Conservation (phyloP, 2,329 filamentous ascomycete genomes). For the Paecilomyces sp. region DNA sequence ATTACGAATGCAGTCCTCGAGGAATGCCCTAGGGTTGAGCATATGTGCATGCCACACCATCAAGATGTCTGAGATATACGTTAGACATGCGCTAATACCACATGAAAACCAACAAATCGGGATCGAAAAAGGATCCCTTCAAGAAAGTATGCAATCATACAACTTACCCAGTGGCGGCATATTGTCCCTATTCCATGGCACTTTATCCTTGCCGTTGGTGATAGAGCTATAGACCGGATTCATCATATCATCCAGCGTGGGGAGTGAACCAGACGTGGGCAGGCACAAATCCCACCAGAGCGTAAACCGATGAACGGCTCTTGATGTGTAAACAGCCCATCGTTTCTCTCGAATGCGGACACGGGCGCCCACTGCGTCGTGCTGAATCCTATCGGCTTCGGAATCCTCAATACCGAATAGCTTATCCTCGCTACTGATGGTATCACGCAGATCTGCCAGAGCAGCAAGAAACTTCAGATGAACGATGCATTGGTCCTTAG, state of each 20-base stretch:
- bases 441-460: conserved; percentile 60
- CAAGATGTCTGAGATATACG: conserved; percentile 52
- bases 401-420: conserved; percentile 58
- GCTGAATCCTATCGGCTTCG: conserved; percentile 26
- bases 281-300: conserved; percentile 52
- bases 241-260: conserved; percentile 11
- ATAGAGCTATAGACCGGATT: conserved; percentile 25
- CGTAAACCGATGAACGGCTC: conserved; percentile 62
- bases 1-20: conserved; percentile 63
- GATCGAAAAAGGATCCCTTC: background rate
- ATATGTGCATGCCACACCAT: conserved; percentile 77
- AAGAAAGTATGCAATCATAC: background rate
- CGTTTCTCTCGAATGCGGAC: conserved; percentile 61
- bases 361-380: conserved; percentile 37
- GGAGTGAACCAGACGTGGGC: conserved; percentile 5
- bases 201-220: conserved; percentile 12
- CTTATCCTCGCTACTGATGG: conserved; percentile 58
- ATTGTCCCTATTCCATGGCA: conserved; percentile 33
- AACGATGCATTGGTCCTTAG: conserved; percentile 51
- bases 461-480: conserved; percentile 68
- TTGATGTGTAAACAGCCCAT: conserved; percentile 63
- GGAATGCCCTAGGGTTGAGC: conserved; percentile 67
- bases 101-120: too few species aligned
- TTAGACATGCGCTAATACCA: background rate
- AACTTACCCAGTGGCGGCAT: conserved; percentile 55